Percentiles rank a stretch among this genome's conserved stretches.
Conservation (phyloP, 2,329 filamentous ascomycete species). For the Thielaviopsis populi region DNA sequence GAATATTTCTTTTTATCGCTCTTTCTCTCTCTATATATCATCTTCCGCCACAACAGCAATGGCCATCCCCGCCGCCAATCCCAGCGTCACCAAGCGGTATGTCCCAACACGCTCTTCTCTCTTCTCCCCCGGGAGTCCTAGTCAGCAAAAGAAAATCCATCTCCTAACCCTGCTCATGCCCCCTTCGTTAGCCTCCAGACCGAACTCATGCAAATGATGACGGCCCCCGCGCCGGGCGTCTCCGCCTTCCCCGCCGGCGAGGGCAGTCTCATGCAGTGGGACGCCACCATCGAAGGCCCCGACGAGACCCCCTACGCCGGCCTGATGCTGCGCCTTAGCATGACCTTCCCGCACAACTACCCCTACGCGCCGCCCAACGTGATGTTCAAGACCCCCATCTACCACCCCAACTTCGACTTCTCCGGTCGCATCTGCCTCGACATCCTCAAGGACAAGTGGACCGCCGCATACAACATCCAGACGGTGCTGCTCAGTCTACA, state of each 20-base stretch:
- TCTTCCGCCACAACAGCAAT: background rate
- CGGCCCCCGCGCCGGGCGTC: conserved; percentile 78
- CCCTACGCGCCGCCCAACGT: conserved; percentile 84
- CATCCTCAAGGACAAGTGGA: conserved; percentile 99
- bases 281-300: conserved; percentile 82
- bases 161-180: conserved; percentile 3
- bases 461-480: conserved; percentile 90
- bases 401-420: conserved; percentile 98
- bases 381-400: conserved; percentile 95
- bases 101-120: conserved; percentile 16
- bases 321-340: conserved; percentile 80
- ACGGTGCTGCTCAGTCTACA: conserved; percentile 86
- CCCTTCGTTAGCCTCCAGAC: conserved; percentile 59
- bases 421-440: conserved; percentile 92
- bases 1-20: background rate
- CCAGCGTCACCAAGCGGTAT: conserved; percentile 56
- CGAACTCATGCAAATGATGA: conserved; percentile 97
- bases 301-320: conserved; percentile 80
- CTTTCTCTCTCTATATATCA: background rate
- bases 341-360: conserved; percentile 83
- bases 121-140: conserved; percentile 16
- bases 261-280: conserved; percentile 84
- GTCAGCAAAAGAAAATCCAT: background rate
- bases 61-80: conserved; percentile 1
- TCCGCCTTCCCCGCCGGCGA: conserved; percentile 87